Base-by-base conservation (phyloP, 2,329 filamentous ascomycete genomes). In the Keithomyces neogunnii region DNA sequence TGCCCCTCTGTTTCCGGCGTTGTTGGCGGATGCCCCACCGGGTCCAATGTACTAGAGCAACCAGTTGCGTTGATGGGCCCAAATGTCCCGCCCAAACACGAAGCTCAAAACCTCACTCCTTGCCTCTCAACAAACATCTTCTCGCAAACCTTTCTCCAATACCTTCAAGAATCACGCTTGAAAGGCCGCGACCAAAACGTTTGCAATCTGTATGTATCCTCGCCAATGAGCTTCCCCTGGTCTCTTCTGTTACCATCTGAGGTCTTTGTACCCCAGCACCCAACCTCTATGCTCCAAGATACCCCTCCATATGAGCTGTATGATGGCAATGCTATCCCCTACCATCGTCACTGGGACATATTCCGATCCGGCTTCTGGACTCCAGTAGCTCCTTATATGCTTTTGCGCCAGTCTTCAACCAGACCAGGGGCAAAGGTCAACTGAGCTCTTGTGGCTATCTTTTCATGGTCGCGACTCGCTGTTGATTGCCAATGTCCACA, bases 21-120 rank as follows among this genome's bases (percentile, higher is more conserved):
- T 29, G 36, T 42, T 47, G n/a, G 31, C 10, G 31, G 42, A 31
- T 56, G 52, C 60, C 60, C 60, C 60, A 62, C 59, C 19, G 13
- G 39, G 28, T 44, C 40, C 40, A 44, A 44, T 44, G 6, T 29
- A 42, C 28, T 42, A 30, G 3, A 44, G 40, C 40, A 44, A 44
- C 10, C 40, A 35, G 33, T 7, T 11, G 6, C 6, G 33, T 44
- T 44, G n/a, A 10, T 30, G 26, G 28, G 11, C 45, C 46, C 29
- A 44, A 40, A 13, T 19, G 32, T 49, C 45, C 51, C 49, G 49
- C 51, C 51, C 42, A 31, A 51, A 48, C 45, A 42, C 13, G 39
- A 29, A 48, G 26, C 33, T 35, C 49, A 36, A 46, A 53, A 51
- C 38, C 35, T 38, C 36, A 26, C 35, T 13, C 47, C 46, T 52